Evolutionary conservation across 805 yeast species (phyloP), one percentile per base, ranked within the genome.

Genomic region (Starmerella asiatica): DNA sequence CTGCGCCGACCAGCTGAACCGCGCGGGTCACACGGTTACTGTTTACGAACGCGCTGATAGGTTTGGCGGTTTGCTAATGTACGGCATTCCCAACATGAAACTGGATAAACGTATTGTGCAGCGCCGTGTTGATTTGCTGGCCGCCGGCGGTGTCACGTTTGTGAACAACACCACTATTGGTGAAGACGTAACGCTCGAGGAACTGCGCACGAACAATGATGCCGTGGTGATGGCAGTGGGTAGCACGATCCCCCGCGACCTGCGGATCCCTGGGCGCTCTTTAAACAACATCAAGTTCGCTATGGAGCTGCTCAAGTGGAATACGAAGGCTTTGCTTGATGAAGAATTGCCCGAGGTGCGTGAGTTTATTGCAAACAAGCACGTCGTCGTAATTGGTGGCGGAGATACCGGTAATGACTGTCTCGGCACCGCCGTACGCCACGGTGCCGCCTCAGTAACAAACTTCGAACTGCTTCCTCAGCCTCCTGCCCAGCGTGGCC

Each of bases 341-440:
- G 77, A 77, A 51, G 73, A 80, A 54, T 69, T 91, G 60, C 91
- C 76, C 47, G 79, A 76, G 42, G 79, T 88, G 44, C 73, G 79
- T 50, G 65, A 70, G 49, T 69, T 71, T 45, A 61, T 88, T 44
- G 75, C 70, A 46, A 97, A 91, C 52, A 91, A 88, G 70, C 69
- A 81, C 48, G 97, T 88, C 42, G 76, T 88, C 55, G 97, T 88
- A 40, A 88, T 88, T 68, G 98, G 98, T 56, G 98, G 98, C 68
- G 98, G 98, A 75, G 98, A 88, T 63, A 88, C 97, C 27, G 98
- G 98, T 74, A 88, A 88, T 59, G 98, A 88, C 70, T 88, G 97
- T 73, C 71, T 88, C 56, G 97, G 97, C 64, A 88, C 98, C 32
- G 74, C 95, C 18, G 86, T 91, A 29, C 79, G 97, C 67, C 97